Percentiles rank a stretch among this genome's conserved stretches.
Conservation (phyloP, 2,329 filamentous ascomycete species). For the Epichloe uncinata region DNA sequence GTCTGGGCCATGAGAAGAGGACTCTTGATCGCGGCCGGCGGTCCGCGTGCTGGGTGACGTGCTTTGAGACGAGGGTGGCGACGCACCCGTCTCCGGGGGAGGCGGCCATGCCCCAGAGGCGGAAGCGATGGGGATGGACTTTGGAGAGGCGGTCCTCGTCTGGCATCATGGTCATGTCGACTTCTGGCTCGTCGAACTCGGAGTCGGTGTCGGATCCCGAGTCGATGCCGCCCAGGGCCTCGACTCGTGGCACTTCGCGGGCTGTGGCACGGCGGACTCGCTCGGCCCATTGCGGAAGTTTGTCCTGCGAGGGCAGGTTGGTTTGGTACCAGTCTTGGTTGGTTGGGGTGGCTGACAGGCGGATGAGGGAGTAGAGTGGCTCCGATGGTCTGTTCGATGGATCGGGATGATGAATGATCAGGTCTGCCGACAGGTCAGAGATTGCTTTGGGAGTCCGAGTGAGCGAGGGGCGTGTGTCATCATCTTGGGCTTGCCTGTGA, state of each 20-base stretch:
- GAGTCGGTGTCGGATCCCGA: conserved; percentile 11
- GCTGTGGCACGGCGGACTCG: conserved; percentile 31
- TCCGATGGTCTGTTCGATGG: conserved; percentile 13
- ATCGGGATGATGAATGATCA: conserved; percentile 28
- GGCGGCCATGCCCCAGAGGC: conserved; percentile 38
- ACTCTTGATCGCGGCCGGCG: conserved; percentile 25
- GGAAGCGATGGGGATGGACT: conserved; percentile 35
- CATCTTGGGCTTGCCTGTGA: conserved; percentile 9
- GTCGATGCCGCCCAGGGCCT: conserved; percentile 25
- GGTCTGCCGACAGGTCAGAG: conserved; percentile 19
- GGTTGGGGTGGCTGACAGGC: conserved; percentile 36
- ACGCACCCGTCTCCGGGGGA: conserved; percentile 39
- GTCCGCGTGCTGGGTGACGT: conserved; percentile 35
- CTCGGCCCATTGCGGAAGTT: conserved; percentile 32
- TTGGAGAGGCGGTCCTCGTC: conserved; percentile 24
- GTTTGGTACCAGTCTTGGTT: conserved; percentile 42
- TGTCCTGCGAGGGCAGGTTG: conserved; percentile 23
- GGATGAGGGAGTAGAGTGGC: conserved; percentile 38
- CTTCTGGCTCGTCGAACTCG: conserved; percentile 7
- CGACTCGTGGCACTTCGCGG: conserved; percentile 30
- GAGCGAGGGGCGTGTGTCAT: neutral
- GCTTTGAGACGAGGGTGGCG: conserved; percentile 35
- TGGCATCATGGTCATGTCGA: conserved; percentile 5
- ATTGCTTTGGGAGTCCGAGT: neutral
- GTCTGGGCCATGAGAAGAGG: conserved; percentile 22